Base-by-base conservation (phyloP, 1,284 basidiomycete genomes). In the Naganishia liquefaciens region DNA sequence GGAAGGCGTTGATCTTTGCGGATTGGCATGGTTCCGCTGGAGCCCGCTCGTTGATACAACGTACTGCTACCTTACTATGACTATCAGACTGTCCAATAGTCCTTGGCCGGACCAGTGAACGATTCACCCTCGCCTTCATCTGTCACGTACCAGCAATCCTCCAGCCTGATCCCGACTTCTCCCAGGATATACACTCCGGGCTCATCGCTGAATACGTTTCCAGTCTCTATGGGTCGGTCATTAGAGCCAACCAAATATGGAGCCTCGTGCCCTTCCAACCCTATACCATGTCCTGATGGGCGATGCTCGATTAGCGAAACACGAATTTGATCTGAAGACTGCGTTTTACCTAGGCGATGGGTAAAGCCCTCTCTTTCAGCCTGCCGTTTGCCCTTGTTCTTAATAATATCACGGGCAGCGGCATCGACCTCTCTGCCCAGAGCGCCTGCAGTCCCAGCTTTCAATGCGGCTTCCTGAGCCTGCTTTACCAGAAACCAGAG, bases 151-250 rank as follows among this genome's bases (percentile, higher is more conserved):
- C 91, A 88, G 72, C 89, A 90, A 73, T 93, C 90, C 73, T 93
- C 90, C 53, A 93, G 77, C 42, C 90, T 83, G 17, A 92, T 84
- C 0, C 90, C 90, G 61, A 90, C 86, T 77, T 88, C 81, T 43
- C 84, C 86, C 68, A 88, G 84, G 60, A 92, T 87, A 76, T 93
- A 93, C 33, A 93, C 81, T 0, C 90, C 90, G 2, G 90, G 91
- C 75, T 93, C 90, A 70, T 91, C 82, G 7, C 88, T 90, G 77
- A 93, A 91, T 0, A 87, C 82, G 72, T 91, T 86, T 0, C 89
- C 89, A 0, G 76, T 75, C 50, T 83, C 77, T 58, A 91, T 84
- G 27, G 83, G 70, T 25, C 67, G 68, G 17, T 70, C 62, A 15
- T 75, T 75, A 6, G 72, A 66, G 33, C 88, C 88, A 57, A 84